Percentiles rank a stretch among this genome's conserved stretches.
Evolutionary conservation across 2,329 filamentous ascomycete genomes (phyloP).

Genomic region (Cladosporium colombiae): DNA sequence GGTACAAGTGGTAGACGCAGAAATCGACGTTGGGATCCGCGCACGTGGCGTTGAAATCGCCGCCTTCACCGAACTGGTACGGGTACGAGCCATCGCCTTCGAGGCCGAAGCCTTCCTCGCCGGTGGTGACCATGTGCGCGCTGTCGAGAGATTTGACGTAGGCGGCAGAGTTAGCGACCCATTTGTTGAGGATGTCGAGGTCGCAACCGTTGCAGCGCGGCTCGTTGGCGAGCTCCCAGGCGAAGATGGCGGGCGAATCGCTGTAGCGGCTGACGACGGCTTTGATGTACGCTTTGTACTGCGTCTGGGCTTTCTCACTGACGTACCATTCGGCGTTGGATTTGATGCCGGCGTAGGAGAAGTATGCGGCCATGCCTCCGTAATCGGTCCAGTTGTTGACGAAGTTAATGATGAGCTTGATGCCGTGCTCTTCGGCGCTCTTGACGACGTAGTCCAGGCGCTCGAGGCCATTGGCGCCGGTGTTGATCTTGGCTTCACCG

Average conservation of each 20-base stretch:
- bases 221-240: slow-evolving; percentile 70
- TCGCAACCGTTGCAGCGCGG: slow-evolving; percentile 63
- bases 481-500: slow-evolving; percentile 61
- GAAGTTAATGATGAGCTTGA: slow-evolving; percentile 66
- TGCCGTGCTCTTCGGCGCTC: slow-evolving; percentile 58
- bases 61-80: slow-evolving; percentile 25
- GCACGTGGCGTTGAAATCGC: slow-evolving; percentile 27
- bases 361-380: slow-evolving; percentile 63
- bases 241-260: slow-evolving; percentile 60
- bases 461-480: slow-evolving; percentile 61
- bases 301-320: slow-evolving; percentile 45
- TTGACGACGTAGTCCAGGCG: slow-evolving; percentile 65
- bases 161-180: slow-evolving; percentile 58
- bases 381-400: slow-evolving; percentile 73
- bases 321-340: slow-evolving; percentile 59
- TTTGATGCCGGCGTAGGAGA: slow-evolving; percentile 54
- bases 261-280: slow-evolving; percentile 61
- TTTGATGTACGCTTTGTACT: slow-evolving; percentile 64
- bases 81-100: slow-evolving; percentile 38
- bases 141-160: slow-evolving; percentile 66
- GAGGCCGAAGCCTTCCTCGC: slow-evolving; percentile 59
- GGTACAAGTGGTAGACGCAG: slow-evolving; percentile 30
- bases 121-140: slow-evolving; percentile 62
- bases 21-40: slow-evolving; percentile 27
- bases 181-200: slow-evolving; percentile 59